Base-by-base conservation (phyloP, 2,329 filamentous ascomycete genomes). In the Pseudogymnoascus pannorum region DNA sequence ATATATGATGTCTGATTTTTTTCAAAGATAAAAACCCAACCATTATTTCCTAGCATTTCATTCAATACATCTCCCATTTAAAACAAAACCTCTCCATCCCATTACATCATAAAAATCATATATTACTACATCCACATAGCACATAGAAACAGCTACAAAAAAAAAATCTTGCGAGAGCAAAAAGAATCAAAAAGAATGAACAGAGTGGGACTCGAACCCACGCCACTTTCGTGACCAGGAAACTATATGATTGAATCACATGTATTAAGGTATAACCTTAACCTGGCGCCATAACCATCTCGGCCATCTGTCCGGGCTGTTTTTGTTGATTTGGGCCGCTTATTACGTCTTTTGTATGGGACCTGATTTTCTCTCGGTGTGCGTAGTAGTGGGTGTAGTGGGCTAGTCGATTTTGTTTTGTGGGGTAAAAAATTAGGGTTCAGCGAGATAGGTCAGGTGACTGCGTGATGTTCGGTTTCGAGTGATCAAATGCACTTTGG, bases 201-300 rank as follows among this genome's bases (percentile, higher is more conserved):
- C 69, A 71, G 69, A 71, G 70, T 72, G 71, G 71, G 71, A 73
- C 71, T 72, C 71, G 72, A 74, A 74, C 72, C 71, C 72, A 72
- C 71, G 72, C 72, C 69, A 67, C 68, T 72, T 73, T 71, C 72
- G 68, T 67, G 68, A 73, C 71, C 70, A 73, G 72, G 71, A 73
- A 68, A 71, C 31, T 58, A 54, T 54, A 31, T 54, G 48, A 51
- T 29, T 29, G 8, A 29, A 3, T 29, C 26, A 29, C 26, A 29
- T 29, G 26, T 3, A 29, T 29, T 29, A 29, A 29, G 26, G 26
- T 29, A 29, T 29, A 29, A 29, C 26, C 26, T 29, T 29, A 38
- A 38, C 35, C 35, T 38, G 35, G 35, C 35, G 35, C 35, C 35
- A 38, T 38, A 38, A 38, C 35, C 35, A 38, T 16, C 35, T 38